These are phyloP conservation scores for Hemisphaericaspora lyxosophila DNA, from an alignment of 1,139 yeast species.

Conservation along the genomic window DNA sequence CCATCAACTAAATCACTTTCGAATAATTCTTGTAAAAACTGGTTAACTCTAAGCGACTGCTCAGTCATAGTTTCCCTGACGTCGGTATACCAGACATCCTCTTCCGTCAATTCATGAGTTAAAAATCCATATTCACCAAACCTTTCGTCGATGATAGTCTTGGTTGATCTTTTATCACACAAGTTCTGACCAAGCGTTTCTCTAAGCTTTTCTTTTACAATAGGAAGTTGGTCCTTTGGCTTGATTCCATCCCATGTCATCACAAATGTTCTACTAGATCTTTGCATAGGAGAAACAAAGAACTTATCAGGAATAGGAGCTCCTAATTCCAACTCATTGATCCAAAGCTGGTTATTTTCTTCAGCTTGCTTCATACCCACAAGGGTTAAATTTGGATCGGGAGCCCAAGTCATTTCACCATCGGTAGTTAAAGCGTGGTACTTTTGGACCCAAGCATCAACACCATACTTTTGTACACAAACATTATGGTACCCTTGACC, in stretches of 20 bases:
- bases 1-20: slow-evolving; percentile 11
- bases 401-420: slow-evolving; percentile 61
- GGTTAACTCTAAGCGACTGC: slow-evolving; percentile 50
- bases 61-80: slow-evolving; percentile 33
- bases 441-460: slow-evolving; percentile 55
- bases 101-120: slow-evolving; percentile 48
- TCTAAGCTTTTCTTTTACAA: slow-evolving; percentile 49
- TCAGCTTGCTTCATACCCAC: slow-evolving; percentile 51
- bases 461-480: slow-evolving; percentile 58
- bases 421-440: slow-evolving; percentile 57
- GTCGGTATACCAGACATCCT: slow-evolving; percentile 61
- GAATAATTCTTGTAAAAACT: slow-evolving; percentile 48
- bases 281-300: slow-evolving; percentile 66
- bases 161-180: slow-evolving; percentile 44
- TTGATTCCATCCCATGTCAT: slow-evolving; percentile 52
- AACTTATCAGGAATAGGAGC: slow-evolving; percentile 58
- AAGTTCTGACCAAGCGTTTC: slow-evolving; percentile 68
- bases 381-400: slow-evolving; percentile 66
- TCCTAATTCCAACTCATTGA: slow-evolving; percentile 44
- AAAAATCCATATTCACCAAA: slow-evolving; percentile 26
- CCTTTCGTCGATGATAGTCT: slow-evolving; percentile 15
- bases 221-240: slow-evolving; percentile 44
- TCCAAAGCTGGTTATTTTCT: slow-evolving; percentile 48
- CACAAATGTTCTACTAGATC: slow-evolving; percentile 60
- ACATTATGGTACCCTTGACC: slow-evolving; percentile 79